phyloP scores from a whole-genome alignment of 331 rosid species.

The Telfairia occidentalis region DNA sequence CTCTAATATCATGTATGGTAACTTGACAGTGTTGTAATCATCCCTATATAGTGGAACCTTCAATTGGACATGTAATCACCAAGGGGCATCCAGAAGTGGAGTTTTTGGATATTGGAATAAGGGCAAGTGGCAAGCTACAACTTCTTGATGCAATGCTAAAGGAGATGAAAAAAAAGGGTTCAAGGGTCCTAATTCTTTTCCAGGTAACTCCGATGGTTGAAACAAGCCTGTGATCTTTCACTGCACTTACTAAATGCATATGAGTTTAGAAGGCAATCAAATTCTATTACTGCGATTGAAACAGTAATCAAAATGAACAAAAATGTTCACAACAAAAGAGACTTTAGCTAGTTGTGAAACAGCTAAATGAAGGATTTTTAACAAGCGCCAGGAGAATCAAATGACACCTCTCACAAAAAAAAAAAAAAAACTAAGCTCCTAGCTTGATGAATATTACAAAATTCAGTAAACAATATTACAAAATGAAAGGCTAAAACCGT shows the following conservation, averaged over 20 bases:
- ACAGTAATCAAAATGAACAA: no score
- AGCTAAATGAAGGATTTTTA: no score
- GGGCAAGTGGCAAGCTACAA: slow-evolving; percentile 85
- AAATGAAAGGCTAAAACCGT: no score
- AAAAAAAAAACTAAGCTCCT: no score
- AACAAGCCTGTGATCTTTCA: neutral
- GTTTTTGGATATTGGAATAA: slow-evolving; percentile 45
- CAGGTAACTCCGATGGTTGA: slow-evolving; percentile 38
- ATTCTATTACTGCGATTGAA: no score
- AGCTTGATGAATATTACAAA: no score
- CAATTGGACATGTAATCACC: slow-evolving; percentile 26
- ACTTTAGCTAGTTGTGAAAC: no score
- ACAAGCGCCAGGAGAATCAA: no score
- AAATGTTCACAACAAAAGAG: no score
- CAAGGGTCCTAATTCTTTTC: slow-evolving; percentile 59
- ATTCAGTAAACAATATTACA: no score
- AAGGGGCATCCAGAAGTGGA: slow-evolving; percentile 34
- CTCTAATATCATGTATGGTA: slow-evolving; percentile 10
- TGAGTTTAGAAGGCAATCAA: no score
- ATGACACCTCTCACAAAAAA: no score
- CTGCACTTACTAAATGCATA: neutral
- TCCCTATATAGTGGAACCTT: slow-evolving; percentile 47
- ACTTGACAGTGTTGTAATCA: slow-evolving; percentile 76
- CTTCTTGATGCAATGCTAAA: slow-evolving; percentile 75
- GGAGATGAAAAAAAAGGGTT: slow-evolving; percentile 47